Percentiles rank a stretch among this genome's conserved stretches.
phyloP scores from a whole-genome alignment of 139 green algal genomes.

The Chlamydomonas eustigma region DNA sequence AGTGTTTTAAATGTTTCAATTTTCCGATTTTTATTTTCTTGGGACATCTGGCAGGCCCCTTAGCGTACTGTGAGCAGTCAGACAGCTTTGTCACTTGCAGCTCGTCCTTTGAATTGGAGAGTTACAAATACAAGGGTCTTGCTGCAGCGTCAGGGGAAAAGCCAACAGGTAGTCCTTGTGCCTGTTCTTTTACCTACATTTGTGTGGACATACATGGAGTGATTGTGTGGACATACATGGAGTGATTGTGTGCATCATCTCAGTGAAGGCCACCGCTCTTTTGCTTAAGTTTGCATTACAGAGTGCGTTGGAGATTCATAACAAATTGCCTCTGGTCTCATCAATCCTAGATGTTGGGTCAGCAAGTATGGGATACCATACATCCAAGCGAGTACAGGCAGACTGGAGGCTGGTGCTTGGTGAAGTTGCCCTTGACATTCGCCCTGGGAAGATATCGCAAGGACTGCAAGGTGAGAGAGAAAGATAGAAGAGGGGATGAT shows the following conservation, averaged over 20 bases:
- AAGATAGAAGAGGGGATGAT: no score
- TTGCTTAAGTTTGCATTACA: no score
- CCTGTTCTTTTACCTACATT: no score
- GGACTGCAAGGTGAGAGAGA: neutral
- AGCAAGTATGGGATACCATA: constrained; percentile 2
- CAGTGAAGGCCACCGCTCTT: no score
- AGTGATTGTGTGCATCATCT: no score
- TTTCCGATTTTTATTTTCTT: no score
- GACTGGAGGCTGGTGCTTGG: constrained; percentile 56
- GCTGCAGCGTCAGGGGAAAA: constrained; percentile 29
- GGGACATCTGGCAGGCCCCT: no score
- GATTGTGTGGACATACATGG: no score
- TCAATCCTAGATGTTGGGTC: neutral
- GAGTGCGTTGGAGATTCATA: no score
- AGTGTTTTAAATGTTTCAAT: no score
- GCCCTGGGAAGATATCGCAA: constrained; percentile 15
- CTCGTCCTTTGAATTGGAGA: constrained; percentile 48
- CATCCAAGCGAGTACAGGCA: constrained; percentile 28
- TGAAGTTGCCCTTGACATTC: constrained; percentile 52
- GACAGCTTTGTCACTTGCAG: constrained; percentile 58
- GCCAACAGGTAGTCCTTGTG: neutral
- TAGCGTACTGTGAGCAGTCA: constrained; percentile 19
- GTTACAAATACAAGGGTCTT: constrained; percentile 48
- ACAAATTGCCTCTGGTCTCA: no score
- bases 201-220: no score